Evolutionary conservation across 2,329 filamentous ascomycete species (phyloP).

Genomic region (Cryphonectria carpinicola): DNA sequence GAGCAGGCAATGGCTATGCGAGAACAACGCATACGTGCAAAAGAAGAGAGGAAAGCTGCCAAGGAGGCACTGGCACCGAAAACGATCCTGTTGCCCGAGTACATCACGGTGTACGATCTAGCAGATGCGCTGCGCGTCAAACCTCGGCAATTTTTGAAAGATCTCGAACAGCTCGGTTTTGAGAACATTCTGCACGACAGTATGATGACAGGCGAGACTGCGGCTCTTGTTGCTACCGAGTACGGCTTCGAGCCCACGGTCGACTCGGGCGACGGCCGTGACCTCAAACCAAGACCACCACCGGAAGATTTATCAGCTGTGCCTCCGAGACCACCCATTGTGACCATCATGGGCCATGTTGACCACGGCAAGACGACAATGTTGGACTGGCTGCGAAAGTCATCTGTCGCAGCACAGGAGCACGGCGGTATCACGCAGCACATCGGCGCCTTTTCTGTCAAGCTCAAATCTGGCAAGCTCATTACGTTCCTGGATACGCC

Average conservation of each 20-base stretch:
- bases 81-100: slow-evolving; percentile 80
- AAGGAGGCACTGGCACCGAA: slow-evolving; percentile 51
- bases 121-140: slow-evolving; percentile 75
- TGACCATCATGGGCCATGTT: slow-evolving; percentile 99
- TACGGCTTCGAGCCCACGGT: slow-evolving; percentile 89
- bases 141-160: slow-evolving; percentile 70
- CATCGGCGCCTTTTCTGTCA: slow-evolving; percentile 95
- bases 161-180: slow-evolving; percentile 85
- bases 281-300: slow-evolving; percentile 72
- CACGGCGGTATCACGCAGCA: slow-evolving; percentile 98
- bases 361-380: slow-evolving; percentile 98
- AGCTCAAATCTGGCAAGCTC: slow-evolving; percentile 80
- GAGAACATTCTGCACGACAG: slow-evolving; percentile 82
- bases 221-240: slow-evolving; percentile 86
- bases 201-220: slow-evolving; percentile 87
- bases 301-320: slow-evolving; percentile 70
- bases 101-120: slow-evolving; percentile 85
- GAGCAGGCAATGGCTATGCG: slow-evolving; percentile 43
- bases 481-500: slow-evolving; percentile 98
- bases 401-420: slow-evolving; percentile 86
- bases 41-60: slow-evolving; percentile 47
- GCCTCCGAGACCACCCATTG: slow-evolving; percentile 82
- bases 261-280: slow-evolving; percentile 65
- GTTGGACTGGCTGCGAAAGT: slow-evolving; percentile 89
- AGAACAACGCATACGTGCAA: slow-evolving; percentile 46